A percentile compares a stretch with the other conserved stretches of the same genome.
phyloP scores from a whole-genome alignment of 345 rosid genomes.

The Syzygium oleosum region DNA sequence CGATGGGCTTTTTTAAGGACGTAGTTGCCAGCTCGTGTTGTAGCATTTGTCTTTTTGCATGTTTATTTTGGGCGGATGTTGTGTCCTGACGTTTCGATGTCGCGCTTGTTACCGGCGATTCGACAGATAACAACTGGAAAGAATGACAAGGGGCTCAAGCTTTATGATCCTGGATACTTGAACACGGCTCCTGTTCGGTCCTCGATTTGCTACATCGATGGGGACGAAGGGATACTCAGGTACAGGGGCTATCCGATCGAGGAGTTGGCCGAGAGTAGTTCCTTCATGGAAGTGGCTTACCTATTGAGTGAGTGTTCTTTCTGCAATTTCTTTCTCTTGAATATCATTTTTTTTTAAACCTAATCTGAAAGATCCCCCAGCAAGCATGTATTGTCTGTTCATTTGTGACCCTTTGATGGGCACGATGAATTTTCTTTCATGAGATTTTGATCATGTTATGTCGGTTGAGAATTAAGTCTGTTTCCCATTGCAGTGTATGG shows the following conservation, averaged over 20 bases:
- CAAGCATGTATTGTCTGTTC: neutral
- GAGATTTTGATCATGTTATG: neutral
- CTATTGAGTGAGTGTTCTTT: slow-evolving; percentile 39
- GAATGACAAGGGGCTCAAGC: slow-evolving; percentile 70
- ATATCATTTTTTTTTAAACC: neutral
- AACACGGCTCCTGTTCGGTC: slow-evolving; percentile 94
- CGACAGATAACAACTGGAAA: slow-evolving; percentile 61
- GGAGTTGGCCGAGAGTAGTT: slow-evolving; percentile 68
- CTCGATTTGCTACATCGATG: slow-evolving; percentile 82
- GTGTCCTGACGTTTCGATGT: neutral
- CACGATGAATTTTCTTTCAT: neutral
- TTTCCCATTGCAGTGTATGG: slow-evolving; percentile 67
- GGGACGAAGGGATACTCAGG: slow-evolving; percentile 84
- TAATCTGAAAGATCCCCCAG: neutral
- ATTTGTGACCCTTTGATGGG: neutral
- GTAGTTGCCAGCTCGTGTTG: neutral
- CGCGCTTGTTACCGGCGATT: neutral
- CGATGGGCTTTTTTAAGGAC: neutral
- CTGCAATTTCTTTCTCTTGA: neutral
- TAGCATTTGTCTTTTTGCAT: neutral
- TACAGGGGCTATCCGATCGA: slow-evolving; percentile 84
- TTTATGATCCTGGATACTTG: slow-evolving; percentile 89
- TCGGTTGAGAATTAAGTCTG: neutral
- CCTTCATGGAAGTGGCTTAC: slow-evolving; percentile 73
- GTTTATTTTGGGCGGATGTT: neutral